Evolutionary conservation across 139 green algal species (phyloP).

Genomic region (Diplosphaera chodatii): DNA sequence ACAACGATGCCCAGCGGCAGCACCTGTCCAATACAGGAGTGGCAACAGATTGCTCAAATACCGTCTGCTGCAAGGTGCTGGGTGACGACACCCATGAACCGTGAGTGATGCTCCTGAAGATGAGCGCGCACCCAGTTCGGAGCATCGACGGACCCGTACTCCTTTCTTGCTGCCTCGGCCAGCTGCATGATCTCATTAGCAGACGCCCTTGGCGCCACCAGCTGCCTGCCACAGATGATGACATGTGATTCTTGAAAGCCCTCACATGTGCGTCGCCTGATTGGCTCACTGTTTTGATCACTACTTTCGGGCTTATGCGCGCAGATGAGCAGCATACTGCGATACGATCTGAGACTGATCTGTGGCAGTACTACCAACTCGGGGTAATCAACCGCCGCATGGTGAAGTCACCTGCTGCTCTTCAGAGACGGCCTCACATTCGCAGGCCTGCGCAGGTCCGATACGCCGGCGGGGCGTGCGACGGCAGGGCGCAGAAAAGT

Average conservation of each 20-base stretch:
- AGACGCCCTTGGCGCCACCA: neutral
- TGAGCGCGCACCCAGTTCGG: neutral
- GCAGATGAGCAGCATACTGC: neutral
- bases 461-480: neutral
- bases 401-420: neutral
- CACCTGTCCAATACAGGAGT: neutral
- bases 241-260: no score
- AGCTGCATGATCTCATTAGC: neutral
- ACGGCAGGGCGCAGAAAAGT: no score
- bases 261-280: no score
- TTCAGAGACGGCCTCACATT: neutral
- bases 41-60: no score
- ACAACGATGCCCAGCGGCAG: neutral
- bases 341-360: neutral
- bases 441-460: neutral
- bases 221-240: neutral
- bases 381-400: no score
- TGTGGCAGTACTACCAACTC: neutral
- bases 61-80: no score
- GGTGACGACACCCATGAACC: no score
- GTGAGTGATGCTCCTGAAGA: no score
- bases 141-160: conserved; percentile 5
- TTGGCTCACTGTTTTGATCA: no score
- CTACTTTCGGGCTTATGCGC: no score
- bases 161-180: conserved; percentile 5